Conservation (phyloP, 192 early-diverging fungal species). For the Paraglomus brasilianum region DNA sequence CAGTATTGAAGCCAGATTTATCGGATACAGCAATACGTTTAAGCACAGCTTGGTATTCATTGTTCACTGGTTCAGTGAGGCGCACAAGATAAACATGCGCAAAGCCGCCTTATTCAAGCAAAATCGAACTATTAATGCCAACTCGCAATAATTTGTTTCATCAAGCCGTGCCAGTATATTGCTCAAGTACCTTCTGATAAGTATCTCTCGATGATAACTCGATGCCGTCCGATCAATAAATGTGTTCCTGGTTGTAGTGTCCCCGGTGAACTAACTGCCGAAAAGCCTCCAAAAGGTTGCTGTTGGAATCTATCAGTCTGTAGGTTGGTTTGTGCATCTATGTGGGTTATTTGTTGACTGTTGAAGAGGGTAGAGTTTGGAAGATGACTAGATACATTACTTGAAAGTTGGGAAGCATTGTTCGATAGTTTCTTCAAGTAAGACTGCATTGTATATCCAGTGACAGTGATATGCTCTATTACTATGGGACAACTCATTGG, state of each 20-base stretch:
- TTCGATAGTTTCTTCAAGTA: too few species aligned
- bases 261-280: slow-evolving; percentile 39
- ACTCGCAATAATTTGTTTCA: slow-evolving; percentile 1
- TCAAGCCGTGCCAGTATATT: neutral
- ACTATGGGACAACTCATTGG: too few species aligned
- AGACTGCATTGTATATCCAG: too few species aligned
- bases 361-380: too few species aligned
- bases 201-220: slow-evolving; percentile 69
- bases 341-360: too few species aligned
- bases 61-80: slow-evolving; percentile 47
- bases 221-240: slow-evolving; percentile 53
- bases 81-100: slow-evolving; percentile 87
- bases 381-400: neutral
- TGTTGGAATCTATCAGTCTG: too few species aligned
- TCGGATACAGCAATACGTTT: slow-evolving; percentile 80
- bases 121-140: neutral
- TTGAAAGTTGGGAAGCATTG: too few species aligned
- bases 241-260: slow-evolving; percentile 65
- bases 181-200: slow-evolving; percentile 66
- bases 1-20: slow-evolving; percentile 54
- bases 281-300: too few species aligned
- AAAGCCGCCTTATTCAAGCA: slow-evolving; percentile 67
- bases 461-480: too few species aligned
- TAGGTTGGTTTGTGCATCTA: too few species aligned
- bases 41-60: slow-evolving; percentile 50